phyloP scores from a whole-genome alignment of 2,329 filamentous ascomycete genomes.

The Calonectria hawksworthii region DNA sequence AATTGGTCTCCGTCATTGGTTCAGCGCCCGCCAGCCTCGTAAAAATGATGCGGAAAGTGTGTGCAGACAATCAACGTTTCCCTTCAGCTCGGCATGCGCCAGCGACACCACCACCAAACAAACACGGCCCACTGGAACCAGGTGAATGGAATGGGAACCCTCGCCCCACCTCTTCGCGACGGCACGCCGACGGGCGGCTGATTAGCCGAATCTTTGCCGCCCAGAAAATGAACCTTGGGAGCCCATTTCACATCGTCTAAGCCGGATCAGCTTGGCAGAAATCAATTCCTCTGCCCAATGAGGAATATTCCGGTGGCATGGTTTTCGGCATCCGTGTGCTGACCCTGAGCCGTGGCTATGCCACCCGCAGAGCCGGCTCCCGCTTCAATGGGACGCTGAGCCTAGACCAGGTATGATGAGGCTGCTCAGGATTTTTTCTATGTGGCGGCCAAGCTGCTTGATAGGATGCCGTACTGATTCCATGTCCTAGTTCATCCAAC shows the following conservation, averaged over 20 bases:
- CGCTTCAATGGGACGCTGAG: constrained; percentile 59
- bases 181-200: neutral
- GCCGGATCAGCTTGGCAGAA: constrained; percentile 21
- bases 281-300: constrained; percentile 29
- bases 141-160: neutral
- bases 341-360: constrained; percentile 51
- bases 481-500: constrained; percentile 68
- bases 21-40: neutral
- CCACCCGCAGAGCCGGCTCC: constrained; percentile 47
- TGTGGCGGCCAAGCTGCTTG: neutral
- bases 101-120: constrained; percentile 6
- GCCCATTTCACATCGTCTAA: constrained; percentile 36
- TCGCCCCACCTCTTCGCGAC: constrained; percentile 3
- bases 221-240: constrained; percentile 30
- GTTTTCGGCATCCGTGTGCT: constrained; percentile 43
- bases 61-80: neutral
- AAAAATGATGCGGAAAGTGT: neutral
- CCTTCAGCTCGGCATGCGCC: neutral
- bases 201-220: constrained; percentile 29
- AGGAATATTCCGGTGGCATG: constrained; percentile 45
- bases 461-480: constrained; percentile 21
- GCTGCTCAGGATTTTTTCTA: neutral
- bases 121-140: neutral
- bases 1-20: constrained; percentile 30
- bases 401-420: constrained; percentile 68